Conservation (phyloP, 2,329 filamentous ascomycete species). For the Emergomyces africanus region DNA sequence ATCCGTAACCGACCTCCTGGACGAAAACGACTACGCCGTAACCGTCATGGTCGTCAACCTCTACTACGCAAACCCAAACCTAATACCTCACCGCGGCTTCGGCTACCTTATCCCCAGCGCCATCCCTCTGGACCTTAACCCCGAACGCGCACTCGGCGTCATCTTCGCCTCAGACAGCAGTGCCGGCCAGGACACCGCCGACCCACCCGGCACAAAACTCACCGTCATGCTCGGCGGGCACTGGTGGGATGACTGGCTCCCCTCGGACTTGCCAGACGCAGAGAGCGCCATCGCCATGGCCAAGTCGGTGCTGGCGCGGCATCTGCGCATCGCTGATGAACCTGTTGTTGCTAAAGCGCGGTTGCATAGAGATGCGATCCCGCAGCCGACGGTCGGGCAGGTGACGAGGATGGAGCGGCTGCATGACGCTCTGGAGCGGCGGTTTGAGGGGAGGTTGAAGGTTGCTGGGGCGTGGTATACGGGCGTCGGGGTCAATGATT, state of each 20-base stretch:
- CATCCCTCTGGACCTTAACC: slow-evolving; percentile 57
- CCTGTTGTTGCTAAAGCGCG: slow-evolving; percentile 50
- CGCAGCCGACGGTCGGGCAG: slow-evolving; percentile 80
- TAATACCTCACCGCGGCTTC: slow-evolving; percentile 61
- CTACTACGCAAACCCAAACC: slow-evolving; percentile 55
- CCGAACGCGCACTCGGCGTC: slow-evolving; percentile 74
- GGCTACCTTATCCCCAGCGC: slow-evolving; percentile 82
- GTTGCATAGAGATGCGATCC: slow-evolving; percentile 62
- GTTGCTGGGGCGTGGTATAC: slow-evolving; percentile 47
- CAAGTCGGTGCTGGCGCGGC: slow-evolving; percentile 53
- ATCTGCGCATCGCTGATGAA: slow-evolving; percentile 56
- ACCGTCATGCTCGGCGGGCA: slow-evolving; percentile 94
- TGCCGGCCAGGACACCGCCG: slow-evolving; percentile 41
- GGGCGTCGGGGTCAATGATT: slow-evolving; percentile 41
- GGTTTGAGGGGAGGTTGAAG: slow-evolving; percentile 51
- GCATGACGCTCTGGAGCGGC: slow-evolving; percentile 40
- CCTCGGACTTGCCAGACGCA: slow-evolving; percentile 46
- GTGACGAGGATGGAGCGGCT: slow-evolving; percentile 45
- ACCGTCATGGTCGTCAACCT: slow-evolving; percentile 90
- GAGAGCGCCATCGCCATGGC: slow-evolving; percentile 59
- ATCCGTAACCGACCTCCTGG: slow-evolving; percentile 13
- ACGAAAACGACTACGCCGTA: slow-evolving; percentile 46
- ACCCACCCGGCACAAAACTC: slow-evolving; percentile 57
- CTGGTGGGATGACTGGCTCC: slow-evolving; percentile 59
- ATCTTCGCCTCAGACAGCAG: slow-evolving; percentile 71